Percentiles rank a stretch among this genome's conserved stretches.
These are phyloP conservation scores for Mucor velutinosus DNA, from an alignment of 371 early-diverging fungal genomes.

Conservation along the genomic window DNA sequence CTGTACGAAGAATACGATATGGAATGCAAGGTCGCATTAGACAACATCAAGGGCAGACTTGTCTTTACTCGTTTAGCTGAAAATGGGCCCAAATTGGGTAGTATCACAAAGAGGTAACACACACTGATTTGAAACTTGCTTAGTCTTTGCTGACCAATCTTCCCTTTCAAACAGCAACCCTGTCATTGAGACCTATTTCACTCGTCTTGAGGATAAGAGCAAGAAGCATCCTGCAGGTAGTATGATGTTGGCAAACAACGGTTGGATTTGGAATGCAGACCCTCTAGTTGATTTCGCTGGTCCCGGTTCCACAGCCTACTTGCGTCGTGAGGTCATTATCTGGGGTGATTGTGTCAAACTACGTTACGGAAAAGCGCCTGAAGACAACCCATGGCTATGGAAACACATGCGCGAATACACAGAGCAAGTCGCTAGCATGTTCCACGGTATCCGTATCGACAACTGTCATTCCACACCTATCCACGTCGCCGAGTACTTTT, in stretches of 20 bases:
- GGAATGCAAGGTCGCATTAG: constrained; percentile 71
- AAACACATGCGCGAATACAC: constrained; percentile 90
- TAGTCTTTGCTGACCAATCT: background rate
- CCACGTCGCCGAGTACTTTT: constrained; percentile 88
- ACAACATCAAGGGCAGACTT: constrained; percentile 79
- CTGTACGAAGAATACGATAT: constrained; percentile 85
- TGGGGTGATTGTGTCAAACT: constrained; percentile 99
- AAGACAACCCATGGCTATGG: constrained; percentile 96
- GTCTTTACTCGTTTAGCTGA: constrained; percentile 84
- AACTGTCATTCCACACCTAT: constrained; percentile 98
- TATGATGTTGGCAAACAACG: constrained; percentile 88
- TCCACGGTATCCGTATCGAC: constrained; percentile 97
- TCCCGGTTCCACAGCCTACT: constrained; percentile 81
- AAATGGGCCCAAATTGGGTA: constrained; percentile 63
- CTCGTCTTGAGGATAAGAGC: constrained; percentile 61
- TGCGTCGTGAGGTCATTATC: constrained; percentile 91
- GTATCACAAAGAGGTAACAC: constrained; percentile 51
- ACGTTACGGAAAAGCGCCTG: constrained; percentile 83
- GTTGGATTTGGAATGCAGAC: constrained; percentile 99
- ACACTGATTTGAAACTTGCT: background rate
- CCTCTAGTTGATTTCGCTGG: constrained; percentile 93
- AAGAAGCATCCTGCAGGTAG: constrained; percentile 60
- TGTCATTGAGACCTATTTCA: constrained; percentile 91
- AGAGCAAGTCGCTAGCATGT: constrained; percentile 79
- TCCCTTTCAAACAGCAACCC: constrained; percentile 56